phyloP scores from a whole-genome alignment of 371 early-diverging fungal species.

The Parasitella parasitica region DNA sequence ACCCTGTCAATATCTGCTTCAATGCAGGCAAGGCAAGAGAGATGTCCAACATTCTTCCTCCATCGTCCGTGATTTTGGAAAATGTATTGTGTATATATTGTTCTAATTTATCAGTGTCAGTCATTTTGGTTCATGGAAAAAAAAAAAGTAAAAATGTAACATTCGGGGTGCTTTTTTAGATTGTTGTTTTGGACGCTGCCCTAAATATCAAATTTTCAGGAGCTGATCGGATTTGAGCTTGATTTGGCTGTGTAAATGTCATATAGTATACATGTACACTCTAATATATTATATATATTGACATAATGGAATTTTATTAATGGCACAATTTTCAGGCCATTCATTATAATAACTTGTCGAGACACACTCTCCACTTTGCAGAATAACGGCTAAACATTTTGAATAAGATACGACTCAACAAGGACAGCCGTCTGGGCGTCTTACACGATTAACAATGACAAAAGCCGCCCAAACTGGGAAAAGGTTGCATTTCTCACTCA shows the following conservation, averaged over 20 bases:
- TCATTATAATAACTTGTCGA: too few relatives aligned
- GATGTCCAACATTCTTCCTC: background rate
- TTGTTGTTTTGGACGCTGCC: background rate
- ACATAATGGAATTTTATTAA: constrained; percentile 4
- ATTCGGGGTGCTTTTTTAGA: background rate
- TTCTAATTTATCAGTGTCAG: background rate
- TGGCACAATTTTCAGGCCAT: constrained; percentile 6
- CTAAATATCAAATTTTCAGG: background rate
- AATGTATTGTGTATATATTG: background rate
- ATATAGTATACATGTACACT: too few relatives aligned
- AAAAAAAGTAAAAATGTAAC: background rate
- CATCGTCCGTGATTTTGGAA: background rate
- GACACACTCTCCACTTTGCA: too few relatives aligned
- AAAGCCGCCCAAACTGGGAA: too few relatives aligned
- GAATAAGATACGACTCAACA: too few relatives aligned
- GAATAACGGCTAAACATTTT: too few relatives aligned
- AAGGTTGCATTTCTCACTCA: too few relatives aligned
- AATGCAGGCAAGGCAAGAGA: background rate
- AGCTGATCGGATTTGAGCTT: background rate
- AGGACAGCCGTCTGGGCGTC: too few relatives aligned
- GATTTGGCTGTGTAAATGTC: constrained; percentile 12
- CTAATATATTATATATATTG: too few relatives aligned
- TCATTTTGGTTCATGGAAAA: background rate
- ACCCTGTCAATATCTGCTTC: background rate
- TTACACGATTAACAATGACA: too few relatives aligned